Conservation (phyloP, 176 grass and related monocot genomes). For the Triticum urartu region DNA sequence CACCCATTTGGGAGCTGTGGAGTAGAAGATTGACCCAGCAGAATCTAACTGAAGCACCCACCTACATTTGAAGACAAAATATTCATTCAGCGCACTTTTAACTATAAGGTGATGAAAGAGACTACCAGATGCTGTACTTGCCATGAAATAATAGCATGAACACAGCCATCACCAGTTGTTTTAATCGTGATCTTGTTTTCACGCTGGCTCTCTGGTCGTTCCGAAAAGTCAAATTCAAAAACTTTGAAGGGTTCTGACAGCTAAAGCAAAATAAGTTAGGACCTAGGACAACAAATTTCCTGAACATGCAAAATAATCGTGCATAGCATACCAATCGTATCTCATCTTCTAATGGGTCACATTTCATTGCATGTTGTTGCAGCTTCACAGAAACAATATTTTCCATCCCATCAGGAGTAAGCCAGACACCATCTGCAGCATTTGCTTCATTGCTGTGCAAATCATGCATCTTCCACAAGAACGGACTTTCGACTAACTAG, state of each 20-base stretch:
- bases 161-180: slow-evolving; percentile 49
- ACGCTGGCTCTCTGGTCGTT: slow-evolving; percentile 74
- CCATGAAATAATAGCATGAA: slow-evolving; percentile 94
- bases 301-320: slow-evolving; percentile 6
- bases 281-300: slow-evolving; percentile 22
- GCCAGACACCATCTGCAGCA: slow-evolving; percentile 65
- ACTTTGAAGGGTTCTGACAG: slow-evolving; percentile 97
- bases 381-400: slow-evolving; percentile 49
- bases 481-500: slow-evolving; percentile 83
- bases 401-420: slow-evolving; percentile 53
- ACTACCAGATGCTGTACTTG: slow-evolving; percentile 28
- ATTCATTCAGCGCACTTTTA: slow-evolving; percentile 5
- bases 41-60: slow-evolving; percentile 94
- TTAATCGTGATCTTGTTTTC: slow-evolving; percentile 63
- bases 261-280: slow-evolving; percentile 55
- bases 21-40: slow-evolving; percentile 75
- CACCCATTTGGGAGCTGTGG: slow-evolving; percentile 84
- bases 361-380: slow-evolving; percentile 94
- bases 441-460: slow-evolving; percentile 72
- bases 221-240: slow-evolving; percentile 97
- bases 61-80: slow-evolving; percentile 42
- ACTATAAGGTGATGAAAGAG: neutral
- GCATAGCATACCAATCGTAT: slow-evolving; percentile 70
- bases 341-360: slow-evolving; percentile 66
- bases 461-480: slow-evolving; percentile 84